These are phyloP conservation scores for Microdochium trichocladiopsis DNA, from an alignment of 2,329 filamentous ascomycete species.

Conservation along the genomic window DNA sequence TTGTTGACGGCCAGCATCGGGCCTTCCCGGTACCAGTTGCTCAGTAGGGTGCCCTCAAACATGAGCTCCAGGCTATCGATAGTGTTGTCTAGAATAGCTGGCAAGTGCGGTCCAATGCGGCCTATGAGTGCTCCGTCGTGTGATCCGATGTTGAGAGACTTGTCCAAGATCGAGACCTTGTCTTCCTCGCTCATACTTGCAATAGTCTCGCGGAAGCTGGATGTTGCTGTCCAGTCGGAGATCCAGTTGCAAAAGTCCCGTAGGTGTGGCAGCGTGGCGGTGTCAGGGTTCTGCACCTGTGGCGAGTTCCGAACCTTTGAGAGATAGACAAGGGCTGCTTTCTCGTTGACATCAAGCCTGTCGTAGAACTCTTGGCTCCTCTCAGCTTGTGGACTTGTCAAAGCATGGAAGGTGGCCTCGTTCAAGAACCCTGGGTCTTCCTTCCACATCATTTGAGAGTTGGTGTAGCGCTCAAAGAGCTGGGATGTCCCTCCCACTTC, in stretches of 20 bases:
- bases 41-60: conserved; percentile 15
- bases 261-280: neutral
- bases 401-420: neutral
- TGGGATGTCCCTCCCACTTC: neutral
- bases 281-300: neutral
- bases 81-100: conserved; percentile 13
- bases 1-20: conserved; percentile 1
- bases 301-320: neutral
- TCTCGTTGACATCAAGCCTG: neutral
- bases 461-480: neutral
- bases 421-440: neutral
- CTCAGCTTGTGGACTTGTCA: neutral
- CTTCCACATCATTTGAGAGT: neutral
- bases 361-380: neutral
- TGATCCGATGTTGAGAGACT: neutral
- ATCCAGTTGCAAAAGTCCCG: neutral
- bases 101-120: conserved; percentile 4
- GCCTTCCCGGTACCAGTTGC: conserved; percentile 10
- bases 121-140: neutral
- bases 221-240: neutral
- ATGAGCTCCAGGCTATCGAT: conserved; percentile 19
- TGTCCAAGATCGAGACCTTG: neutral
- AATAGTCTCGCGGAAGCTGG: neutral
- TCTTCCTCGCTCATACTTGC: neutral
- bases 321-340: neutral